Base-by-base conservation (phyloP, 768 basidiomycete species). In the Rhodotorula toruloides region DNA sequence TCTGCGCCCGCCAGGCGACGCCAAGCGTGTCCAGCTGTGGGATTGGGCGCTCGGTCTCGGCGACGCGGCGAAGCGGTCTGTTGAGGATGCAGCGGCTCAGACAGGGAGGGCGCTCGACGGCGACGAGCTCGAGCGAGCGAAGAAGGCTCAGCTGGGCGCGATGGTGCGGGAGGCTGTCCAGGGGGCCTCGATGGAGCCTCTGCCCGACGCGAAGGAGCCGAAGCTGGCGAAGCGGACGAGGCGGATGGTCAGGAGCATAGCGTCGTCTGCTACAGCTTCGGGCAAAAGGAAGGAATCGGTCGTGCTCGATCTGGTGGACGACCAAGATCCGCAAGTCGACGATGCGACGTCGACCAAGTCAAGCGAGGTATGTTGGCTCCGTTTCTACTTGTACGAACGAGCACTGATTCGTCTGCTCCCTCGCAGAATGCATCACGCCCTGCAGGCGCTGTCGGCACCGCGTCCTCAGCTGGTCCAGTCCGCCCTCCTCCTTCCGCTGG, bases 171-270 rank as follows among this genome's bases (percentile, higher is more conserved):
- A 25, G 29, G 29, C 36, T 16, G 27, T 58, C 13, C 14, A 13
- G 10, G 4, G 5, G 13, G 3, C 16, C 25, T 0, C 10, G 34
- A 7, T 49, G 37, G 3, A 0, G n/a, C 9, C n/a, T 1, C 29
- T 58, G 37, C 36, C 36, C 27, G 58, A 39, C 16, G 39, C n/a
- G 37, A 29, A 21, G 11, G 48, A 50, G 58, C 58, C 58, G 17
- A 9, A 8, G 0, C 29, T 3, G 27, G 37, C 27, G 48, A 22
- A 13, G 39, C 12, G 10, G 39, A 42, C 54, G 54, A 42, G 54
- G 54, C 21, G 12, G 37, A 36, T 31, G 36, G 12, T 2, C 36
- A 13, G 29, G 54, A 9, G 42, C 40, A 2, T 55, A 29, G 53
- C 13, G 39, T 14, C 3, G 37, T 10, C 37, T 36, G 31, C 48